A percentile compares a stretch with the other conserved stretches of the same genome.
phyloP scores from a whole-genome alignment of 352 stramenopile species.

The Phytophthora pini region DNA sequence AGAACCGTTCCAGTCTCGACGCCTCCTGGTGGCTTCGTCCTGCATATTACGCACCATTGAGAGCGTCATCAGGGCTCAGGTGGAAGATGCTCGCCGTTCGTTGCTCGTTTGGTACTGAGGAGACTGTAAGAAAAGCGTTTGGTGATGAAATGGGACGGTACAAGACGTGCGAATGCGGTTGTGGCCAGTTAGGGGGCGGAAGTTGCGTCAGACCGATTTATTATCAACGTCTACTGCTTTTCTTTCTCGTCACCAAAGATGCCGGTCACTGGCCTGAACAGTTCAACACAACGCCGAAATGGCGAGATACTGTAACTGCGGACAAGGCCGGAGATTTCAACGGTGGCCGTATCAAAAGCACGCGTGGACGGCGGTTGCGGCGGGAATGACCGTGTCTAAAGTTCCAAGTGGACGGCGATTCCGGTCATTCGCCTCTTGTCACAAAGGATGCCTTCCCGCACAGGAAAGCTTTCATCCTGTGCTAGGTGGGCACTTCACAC shows the following conservation, averaged over 20 bases:
- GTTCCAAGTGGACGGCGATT: not conserved
- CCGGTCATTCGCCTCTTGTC: not conserved
- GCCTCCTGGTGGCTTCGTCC: constrained; percentile 13
- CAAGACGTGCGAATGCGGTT: not conserved
- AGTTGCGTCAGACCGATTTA: not conserved
- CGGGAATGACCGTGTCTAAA: no score
- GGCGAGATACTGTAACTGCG: not conserved
- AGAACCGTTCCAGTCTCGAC: constrained; percentile 7
- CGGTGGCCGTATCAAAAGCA: constrained; percentile 2
- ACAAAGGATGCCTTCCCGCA: no score
- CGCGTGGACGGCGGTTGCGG: not conserved
- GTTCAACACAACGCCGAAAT: not conserved
- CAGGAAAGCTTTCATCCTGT: no score
- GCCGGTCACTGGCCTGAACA: not conserved
- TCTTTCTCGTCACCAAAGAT: not conserved
- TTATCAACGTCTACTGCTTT: constrained; percentile 1
- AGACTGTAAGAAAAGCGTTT: constrained; percentile 1
- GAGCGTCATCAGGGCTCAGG: constrained; percentile 5
- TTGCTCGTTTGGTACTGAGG: constrained; percentile 12
- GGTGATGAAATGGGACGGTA: constrained; percentile 16
- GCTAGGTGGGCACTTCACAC: no score
- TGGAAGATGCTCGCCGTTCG: constrained; percentile 2
- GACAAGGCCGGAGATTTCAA: constrained; percentile 1
- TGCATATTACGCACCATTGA: constrained; percentile 18
- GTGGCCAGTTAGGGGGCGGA: constrained; percentile 1